Base-by-base conservation (phyloP, 2,329 filamentous ascomycete genomes). In the Exophiala sp. region DNA sequence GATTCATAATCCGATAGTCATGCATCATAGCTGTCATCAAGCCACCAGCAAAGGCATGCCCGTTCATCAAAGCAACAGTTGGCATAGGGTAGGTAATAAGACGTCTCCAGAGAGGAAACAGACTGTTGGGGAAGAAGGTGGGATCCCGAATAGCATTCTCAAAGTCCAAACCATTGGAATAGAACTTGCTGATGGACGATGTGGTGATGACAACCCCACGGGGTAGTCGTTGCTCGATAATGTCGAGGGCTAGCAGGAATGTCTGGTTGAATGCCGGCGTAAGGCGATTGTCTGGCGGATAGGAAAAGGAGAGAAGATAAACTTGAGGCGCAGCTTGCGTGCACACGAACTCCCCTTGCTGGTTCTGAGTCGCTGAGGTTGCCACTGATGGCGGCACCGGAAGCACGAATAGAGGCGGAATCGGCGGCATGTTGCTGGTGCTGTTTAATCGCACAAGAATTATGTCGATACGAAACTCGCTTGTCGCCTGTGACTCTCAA, bases 11-110 rank as follows among this genome's bases (percentile, higher is more conserved):
- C 22, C 88, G 80, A 71, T 93, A 93, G 70, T 91, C 86, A 68
- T 90, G 86, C 68, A 85, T 81, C 78, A 88, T 86, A 51, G 85
- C 80, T 8, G 85, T 72, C 82, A 93, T 90, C 53, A 90, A 73
- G n/a, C 85, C 87, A 39, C 80, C 87, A 4, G 87, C 88, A 65
- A 89, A 93, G 47, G 83, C 81, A 66, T 94, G 88, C 18, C 87
- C 87, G 60, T 88, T 88, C 47, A 91, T 63, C 7, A 89, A 73
- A n/a, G 86, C 83, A 43, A 93, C 68, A 2, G 86, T 93, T 19
- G 87, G 87, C 85, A 90, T 88, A 11, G 86, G 85, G 63, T 82
- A 91, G 46, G 80, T 83, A 53, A 86, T 63, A 23, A 89, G 68
- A 4, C 84, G 74, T 34, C 73, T 71, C 72, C 82, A 89, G 1